Evolutionary conservation across 805 yeast genomes (phyloP), one percentile per base, ranked within the genome.

Genomic region (Candida hungchunana): DNA sequence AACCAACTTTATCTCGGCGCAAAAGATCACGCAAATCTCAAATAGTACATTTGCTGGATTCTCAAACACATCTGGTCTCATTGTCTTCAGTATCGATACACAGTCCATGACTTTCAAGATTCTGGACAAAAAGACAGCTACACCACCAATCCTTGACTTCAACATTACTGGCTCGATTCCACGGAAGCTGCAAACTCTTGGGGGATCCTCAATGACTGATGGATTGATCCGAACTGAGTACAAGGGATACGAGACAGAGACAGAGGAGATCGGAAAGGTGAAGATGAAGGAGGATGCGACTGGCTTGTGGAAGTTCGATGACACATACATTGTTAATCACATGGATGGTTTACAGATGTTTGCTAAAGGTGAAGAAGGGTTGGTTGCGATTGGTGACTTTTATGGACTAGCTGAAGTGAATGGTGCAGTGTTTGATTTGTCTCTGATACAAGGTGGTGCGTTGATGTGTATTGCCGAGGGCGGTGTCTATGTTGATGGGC

Each of bases 171-270:
- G 55, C 0, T 31, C 47, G 1, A 18, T 20, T 4, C 15, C 41
- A 4, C 54, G 54, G 3, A 53, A 53, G 23, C 11, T 53, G 6
- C 57, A 52, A 31, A 34, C 39, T 2, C 37, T 47, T 17, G 58
- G 58, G 6, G 58, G 57, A 1, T 22, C 32, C 10, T 40, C 40
- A 3, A 28, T 46, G 25, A 18, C 31, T 7, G 40, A 41, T 13
- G 58, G 58, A 1, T 18, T 49, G 2, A 42, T 53, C 0, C 34
- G 43, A 14, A 52, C 58, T 0, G 48, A 46, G 26, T 51, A 37
- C 33, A 39, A 39, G 28, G 56, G 56, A 2, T 50, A 18, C 23
- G 31, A 42, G 3, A 21, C 37, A 2, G 14, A 11, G 6, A 1
- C 14, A 1, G 14, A 22, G 2, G 17, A 33, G 4, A 17, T 33